phyloP scores from a whole-genome alignment of 1,284 basidiomycete genomes.

The Kwoniella shivajii region DNA sequence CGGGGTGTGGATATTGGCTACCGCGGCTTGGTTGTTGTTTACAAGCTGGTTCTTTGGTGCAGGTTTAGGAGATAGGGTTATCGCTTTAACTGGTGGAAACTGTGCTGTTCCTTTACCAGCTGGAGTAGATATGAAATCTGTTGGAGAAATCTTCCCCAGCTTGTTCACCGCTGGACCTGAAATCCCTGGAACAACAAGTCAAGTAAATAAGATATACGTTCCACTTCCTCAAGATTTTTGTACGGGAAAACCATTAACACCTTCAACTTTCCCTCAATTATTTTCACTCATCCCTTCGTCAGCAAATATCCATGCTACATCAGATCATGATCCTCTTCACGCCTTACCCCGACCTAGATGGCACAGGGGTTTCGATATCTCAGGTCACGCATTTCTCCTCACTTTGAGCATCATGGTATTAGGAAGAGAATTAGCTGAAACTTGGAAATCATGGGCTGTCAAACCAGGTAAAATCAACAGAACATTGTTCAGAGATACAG shows the following conservation, averaged over 20 bases:
- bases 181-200: background rate
- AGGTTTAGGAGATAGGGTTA: conserved; percentile 73
- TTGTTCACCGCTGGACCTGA: no score
- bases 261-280: conserved; percentile 65
- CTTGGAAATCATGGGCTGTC: conserved; percentile 28
- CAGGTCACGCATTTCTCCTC: conserved; percentile 90
- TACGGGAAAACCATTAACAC: conserved; percentile 60
- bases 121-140: conserved; percentile 10
- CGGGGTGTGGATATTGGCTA: conserved; percentile 66
- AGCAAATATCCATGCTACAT: conserved; percentile 9
- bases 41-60: conserved; percentile 93
- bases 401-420: conserved; percentile 81
- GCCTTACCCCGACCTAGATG: conserved; percentile 52
- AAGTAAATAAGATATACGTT: conserved; percentile 21
- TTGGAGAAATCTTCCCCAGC: background rate
- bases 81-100: conserved; percentile 74
- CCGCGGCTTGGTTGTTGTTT: conserved; percentile 72
- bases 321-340: conserved; percentile 16
- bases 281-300: conserved; percentile 56
- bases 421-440: conserved; percentile 67
- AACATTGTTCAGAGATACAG: background rate
- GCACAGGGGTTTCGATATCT: conserved; percentile 80
- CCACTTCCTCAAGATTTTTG: conserved; percentile 59
- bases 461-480: background rate
- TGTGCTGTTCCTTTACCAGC: conserved; percentile 69